Evolutionary conservation across 2,329 filamentous ascomycete genomes (phyloP).

Genomic region (Colletotrichum paranaense): DNA sequence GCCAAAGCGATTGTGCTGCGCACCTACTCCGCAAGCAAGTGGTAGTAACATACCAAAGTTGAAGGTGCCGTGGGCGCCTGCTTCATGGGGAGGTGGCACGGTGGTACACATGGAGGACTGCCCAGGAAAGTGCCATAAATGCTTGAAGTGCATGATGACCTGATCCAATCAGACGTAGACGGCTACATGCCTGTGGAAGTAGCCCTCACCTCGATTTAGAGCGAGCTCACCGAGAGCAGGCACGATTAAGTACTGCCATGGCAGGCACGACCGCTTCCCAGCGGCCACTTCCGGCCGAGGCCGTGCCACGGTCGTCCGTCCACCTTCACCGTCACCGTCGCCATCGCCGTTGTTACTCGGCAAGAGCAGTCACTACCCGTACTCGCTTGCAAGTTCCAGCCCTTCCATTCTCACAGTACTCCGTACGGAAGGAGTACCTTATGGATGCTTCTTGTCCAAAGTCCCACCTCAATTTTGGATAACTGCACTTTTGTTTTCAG

Average conservation of each 20-base stretch:
- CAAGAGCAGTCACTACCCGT: neutral
- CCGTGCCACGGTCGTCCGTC: conserved; percentile 6
- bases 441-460: neutral
- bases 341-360: conserved; percentile 8
- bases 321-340: conserved; percentile 14
- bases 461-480: neutral
- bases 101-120: too few species aligned
- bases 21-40: too few species aligned
- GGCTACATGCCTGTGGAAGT: neutral
- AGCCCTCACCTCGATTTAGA: neutral
- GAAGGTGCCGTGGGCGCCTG: too few species aligned
- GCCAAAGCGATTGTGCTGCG: too few species aligned
- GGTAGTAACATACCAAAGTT: too few species aligned
- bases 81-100: neutral
- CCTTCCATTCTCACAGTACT: neutral
- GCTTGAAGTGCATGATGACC: too few species aligned
- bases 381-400: neutral
- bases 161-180: neutral
- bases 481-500: neutral
- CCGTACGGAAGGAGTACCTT: too few species aligned
- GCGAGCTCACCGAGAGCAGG: neutral
- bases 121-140: too few species aligned
- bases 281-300: conserved; percentile 24
- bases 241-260: too few species aligned
- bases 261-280: neutral